A percentile compares a stretch with the other conserved stretches of the same genome.
phyloP scores from a whole-genome alignment of 2,329 filamentous ascomycete genomes.

The Aspergillus sp. region DNA sequence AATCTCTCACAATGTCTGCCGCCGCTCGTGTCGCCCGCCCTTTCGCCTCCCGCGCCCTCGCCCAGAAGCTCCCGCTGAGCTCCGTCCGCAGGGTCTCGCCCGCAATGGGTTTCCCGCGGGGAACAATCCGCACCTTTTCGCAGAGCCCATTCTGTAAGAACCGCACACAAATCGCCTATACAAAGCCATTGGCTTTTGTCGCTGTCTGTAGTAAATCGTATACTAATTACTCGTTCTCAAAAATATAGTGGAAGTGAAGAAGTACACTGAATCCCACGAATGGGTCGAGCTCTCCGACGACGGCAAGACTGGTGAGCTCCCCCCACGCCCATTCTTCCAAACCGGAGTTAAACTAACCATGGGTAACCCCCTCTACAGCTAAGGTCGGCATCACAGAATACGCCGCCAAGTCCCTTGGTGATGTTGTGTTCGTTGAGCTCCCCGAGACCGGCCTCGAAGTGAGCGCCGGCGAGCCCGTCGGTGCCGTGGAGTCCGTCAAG shows the following conservation, averaged over 20 bases:
- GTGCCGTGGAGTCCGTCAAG: constrained; percentile 97
- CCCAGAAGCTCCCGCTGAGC: constrained; percentile 36
- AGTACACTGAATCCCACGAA: constrained; percentile 96
- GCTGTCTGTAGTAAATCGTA: neutral
- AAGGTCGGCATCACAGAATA: constrained; percentile 85
- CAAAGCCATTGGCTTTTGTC: constrained; percentile 7
- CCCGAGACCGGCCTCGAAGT: constrained; percentile 70
- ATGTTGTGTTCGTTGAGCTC: constrained; percentile 96
- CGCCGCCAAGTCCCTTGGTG: constrained; percentile 87
- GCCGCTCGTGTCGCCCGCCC: constrained; percentile 37
- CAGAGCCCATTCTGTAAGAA: constrained; percentile 41
- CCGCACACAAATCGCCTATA: constrained; percentile 1
- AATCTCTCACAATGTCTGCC: constrained; percentile 34
- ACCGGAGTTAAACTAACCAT: no score
- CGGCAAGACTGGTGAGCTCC: constrained; percentile 67
- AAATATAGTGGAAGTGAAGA: constrained; percentile 56
- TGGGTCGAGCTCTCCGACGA: constrained; percentile 89
- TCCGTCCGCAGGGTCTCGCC: constrained; percentile 32
- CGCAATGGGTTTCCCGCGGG: constrained; percentile 42
- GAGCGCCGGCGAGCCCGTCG: constrained; percentile 76
- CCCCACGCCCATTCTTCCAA: no score
- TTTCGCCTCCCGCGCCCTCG: constrained; percentile 36
- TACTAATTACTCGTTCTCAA: constrained; percentile 25
- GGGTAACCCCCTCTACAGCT: constrained; percentile 39
- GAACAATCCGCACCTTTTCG: constrained; percentile 42